Percentiles rank a stretch among this genome's conserved stretches.
These are phyloP conservation scores for Hysterangium stoloniferum DNA, from an alignment of 768 basidiomycete species.

Conservation along the genomic window DNA sequence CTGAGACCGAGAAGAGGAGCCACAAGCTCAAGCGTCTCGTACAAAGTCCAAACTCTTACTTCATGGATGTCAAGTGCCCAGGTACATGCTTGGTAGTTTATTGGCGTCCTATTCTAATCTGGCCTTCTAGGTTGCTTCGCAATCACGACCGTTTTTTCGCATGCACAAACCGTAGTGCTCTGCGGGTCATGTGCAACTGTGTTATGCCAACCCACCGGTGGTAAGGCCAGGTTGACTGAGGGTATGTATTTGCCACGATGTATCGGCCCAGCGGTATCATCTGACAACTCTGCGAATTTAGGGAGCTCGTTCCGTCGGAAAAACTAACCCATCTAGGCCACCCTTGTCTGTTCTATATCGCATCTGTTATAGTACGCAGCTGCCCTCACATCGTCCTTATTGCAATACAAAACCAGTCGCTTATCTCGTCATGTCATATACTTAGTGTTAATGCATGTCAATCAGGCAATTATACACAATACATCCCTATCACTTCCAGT, in stretches of 20 bases:
- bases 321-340: conserved; percentile 43
- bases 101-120: not conserved
- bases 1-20: conserved; percentile 75
- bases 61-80: conserved; percentile 99
- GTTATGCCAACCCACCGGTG: conserved; percentile 97
- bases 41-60: conserved; percentile 97
- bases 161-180: conserved; percentile 95
- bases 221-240: conserved; percentile 96
- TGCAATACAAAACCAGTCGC: conserved; percentile 13
- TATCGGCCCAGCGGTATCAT: conserved; percentile 4
- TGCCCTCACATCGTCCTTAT: conserved; percentile 2
- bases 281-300: conserved; percentile 27
- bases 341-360: conserved; percentile 11
- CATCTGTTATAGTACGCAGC: conserved; percentile 5
- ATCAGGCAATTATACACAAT: too few relatives aligned
- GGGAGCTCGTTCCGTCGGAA: conserved; percentile 98
- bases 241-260: conserved; percentile 45
- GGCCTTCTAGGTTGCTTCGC: conserved; percentile 78
- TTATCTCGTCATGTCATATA: too few relatives aligned
- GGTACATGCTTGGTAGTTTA: conserved; percentile 35
- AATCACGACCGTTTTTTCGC: conserved; percentile 97
- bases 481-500: too few relatives aligned
- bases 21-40: conserved; percentile 99
- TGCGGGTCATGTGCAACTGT: conserved; percentile 91
- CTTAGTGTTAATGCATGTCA: too few relatives aligned